These are phyloP conservation scores for Chaetomium fimeti DNA, from an alignment of 495 filamentous ascomycete genomes.

Conservation along the genomic window DNA sequence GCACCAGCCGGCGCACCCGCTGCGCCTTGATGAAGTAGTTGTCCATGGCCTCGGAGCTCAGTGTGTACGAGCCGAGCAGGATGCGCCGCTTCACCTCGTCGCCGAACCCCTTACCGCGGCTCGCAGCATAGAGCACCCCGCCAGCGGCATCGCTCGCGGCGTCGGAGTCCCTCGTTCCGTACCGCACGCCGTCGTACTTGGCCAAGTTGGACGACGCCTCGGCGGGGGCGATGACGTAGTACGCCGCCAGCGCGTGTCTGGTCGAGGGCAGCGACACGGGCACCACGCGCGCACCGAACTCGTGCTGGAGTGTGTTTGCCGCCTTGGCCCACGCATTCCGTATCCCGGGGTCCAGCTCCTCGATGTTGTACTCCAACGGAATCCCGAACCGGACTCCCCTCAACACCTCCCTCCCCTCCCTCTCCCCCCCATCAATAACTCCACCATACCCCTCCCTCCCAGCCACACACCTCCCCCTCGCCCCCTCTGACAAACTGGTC, in stretches of 20 bases:
- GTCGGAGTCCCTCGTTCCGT: slow-evolving; percentile 53
- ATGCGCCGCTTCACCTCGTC: slow-evolving; percentile 82
- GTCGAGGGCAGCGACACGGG: slow-evolving; percentile 83
- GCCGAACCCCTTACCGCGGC: slow-evolving; percentile 72
- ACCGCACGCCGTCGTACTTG: slow-evolving; percentile 94
- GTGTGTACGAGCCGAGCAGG: slow-evolving; percentile 81
- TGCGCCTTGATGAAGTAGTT: slow-evolving; percentile 98
- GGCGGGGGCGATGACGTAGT: slow-evolving; percentile 92
- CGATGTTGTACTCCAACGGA: slow-evolving; percentile 83
- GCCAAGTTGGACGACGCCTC: slow-evolving; percentile 97
- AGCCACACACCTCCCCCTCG: slow-evolving; percentile 54
- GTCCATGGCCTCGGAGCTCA: slow-evolving; percentile 87
- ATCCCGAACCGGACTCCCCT: slow-evolving; percentile 62
- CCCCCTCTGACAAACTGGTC: slow-evolving; percentile 61
- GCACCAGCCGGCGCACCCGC: slow-evolving; percentile 77
- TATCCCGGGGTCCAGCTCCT: slow-evolving; percentile 65
- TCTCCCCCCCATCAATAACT: slow-evolving; percentile 20
- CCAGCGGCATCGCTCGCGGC: slow-evolving; percentile 37
- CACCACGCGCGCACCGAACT: slow-evolving; percentile 65
- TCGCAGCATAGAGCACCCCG: slow-evolving; percentile 68
- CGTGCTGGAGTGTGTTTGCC: slow-evolving; percentile 52
- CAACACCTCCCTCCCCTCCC: slow-evolving; percentile 29
- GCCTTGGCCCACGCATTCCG: slow-evolving; percentile 65
- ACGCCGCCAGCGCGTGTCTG: slow-evolving; percentile 79
- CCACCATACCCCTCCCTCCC: slow-evolving; percentile 41